These are phyloP conservation scores for Cryptosporidium tyzzeri DNA, from an alignment of 169 alveolate genomes.

Conservation along the genomic window DNA sequence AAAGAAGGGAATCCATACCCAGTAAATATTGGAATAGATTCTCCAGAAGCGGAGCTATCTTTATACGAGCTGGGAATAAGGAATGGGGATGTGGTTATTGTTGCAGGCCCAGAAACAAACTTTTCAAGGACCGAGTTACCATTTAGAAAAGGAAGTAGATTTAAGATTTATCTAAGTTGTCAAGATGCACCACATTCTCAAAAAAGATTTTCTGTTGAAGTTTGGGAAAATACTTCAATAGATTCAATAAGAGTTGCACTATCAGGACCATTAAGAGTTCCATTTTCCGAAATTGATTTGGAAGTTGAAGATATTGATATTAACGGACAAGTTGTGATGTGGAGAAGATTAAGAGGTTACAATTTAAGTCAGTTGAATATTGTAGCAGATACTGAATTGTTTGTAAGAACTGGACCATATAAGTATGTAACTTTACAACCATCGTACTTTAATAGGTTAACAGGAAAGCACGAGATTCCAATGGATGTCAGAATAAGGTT, in stretches of 20 bases:
- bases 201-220: slow-evolving; percentile 64
- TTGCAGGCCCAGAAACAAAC: slow-evolving; percentile 71
- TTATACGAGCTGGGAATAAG: slow-evolving; percentile 62
- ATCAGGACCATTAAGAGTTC: slow-evolving; percentile 54
- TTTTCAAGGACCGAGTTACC: slow-evolving; percentile 58
- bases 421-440: slow-evolving; percentile 68
- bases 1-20: slow-evolving; percentile 53
- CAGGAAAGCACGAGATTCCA: slow-evolving; percentile 68
- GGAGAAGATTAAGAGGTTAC: slow-evolving; percentile 77
- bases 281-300: slow-evolving; percentile 69
- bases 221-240: slow-evolving; percentile 69
- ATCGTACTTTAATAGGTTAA: slow-evolving; percentile 51
- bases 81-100: slow-evolving; percentile 62
- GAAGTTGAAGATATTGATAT: slow-evolving; percentile 71
- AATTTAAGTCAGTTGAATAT: slow-evolving; percentile 55
- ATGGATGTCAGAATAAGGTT: slow-evolving; percentile 69
- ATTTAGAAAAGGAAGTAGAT: slow-evolving; percentile 57
- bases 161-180: slow-evolving; percentile 53
- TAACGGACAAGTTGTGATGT: slow-evolving; percentile 74
- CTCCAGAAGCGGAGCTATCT: slow-evolving; percentile 71
- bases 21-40: slow-evolving; percentile 48
- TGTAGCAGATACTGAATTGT: slow-evolving; percentile 50
- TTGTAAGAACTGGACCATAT: slow-evolving; percentile 74
- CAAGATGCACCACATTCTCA: slow-evolving; percentile 70
- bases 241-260: slow-evolving; percentile 67